Evolutionary conservation across 2,329 filamentous ascomycete species (phyloP), one percentile per base, ranked within the genome.

Genomic region (Aspergillus jensenii): DNA sequence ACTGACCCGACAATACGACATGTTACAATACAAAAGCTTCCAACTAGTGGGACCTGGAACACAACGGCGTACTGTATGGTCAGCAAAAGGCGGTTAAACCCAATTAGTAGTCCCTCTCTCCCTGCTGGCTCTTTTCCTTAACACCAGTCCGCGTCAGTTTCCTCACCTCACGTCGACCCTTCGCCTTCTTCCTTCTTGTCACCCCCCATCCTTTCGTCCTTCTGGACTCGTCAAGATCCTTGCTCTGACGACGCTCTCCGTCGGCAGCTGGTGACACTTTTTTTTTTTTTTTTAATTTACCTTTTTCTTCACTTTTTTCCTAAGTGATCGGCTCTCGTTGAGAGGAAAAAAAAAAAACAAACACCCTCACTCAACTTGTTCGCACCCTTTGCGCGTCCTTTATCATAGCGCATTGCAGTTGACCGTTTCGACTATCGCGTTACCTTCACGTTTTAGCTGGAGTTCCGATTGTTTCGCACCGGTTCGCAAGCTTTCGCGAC

Each of bases 191-290:
- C 44, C 31, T 33, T 45, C 31, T 37, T 49, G 52, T 23, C 41
- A n/a, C 39, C 53, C 27, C 45, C 45, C 45, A 46, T 46, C 45
- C 7, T 19, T 27, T 27, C 27, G 45, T 49, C 49, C 51, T 59
- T 58, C 25, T 52, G 53, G 53, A 55, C 49, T 59, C 52, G 59
- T 56, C 39, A 51, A 48, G 51, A 60, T 56, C 41, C 59, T 61
- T 25, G 56, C 55, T 62, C 54, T 59, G 61, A 60, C 60, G 55
- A 58, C 49, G 23, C 17, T 56, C 19, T 40, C 57, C 55, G 60
- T 63, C 60, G 56, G 48, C 53, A 61, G 63, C 57, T 61, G 55
- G 59, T 61, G 60, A 55, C 51, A 50, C 56, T 53, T 59, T 41
- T 31, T 31, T 58, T 44, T 55, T 55, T 43, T 31, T 58, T 44